Conservation (phyloP, 495 filamentous ascomycete species). For the Penicillium nucicola region DNA sequence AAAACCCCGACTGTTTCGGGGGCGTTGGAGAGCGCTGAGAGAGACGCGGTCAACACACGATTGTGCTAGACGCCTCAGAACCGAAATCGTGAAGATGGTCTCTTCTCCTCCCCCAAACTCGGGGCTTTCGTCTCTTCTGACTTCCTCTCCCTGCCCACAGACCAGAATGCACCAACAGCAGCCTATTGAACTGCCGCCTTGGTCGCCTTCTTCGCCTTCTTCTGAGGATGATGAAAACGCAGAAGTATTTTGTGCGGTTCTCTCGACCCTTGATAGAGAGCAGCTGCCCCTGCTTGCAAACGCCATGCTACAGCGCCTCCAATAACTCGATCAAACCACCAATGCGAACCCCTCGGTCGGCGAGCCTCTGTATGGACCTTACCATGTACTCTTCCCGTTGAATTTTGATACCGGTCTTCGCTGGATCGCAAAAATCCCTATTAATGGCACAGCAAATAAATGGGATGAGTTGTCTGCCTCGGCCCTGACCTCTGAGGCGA, state of each 20-base stretch:
- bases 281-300: constrained; percentile 7
- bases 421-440: constrained; percentile 14
- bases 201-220: background rate
- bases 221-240: constrained; percentile 3
- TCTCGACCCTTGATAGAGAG: constrained; percentile 4
- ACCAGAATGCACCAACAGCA: background rate
- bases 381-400: background rate
- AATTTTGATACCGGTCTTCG: too few relatives aligned
- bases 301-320: constrained; percentile 3
- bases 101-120: background rate
- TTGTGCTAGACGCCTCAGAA: background rate
- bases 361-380: constrained; percentile 2
- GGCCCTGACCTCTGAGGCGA: constrained; percentile 24
- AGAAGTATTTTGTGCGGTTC: constrained; percentile 5
- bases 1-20: too few relatives aligned
- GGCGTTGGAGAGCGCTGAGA: too few relatives aligned
- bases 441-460: constrained; percentile 16
- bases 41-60: background rate
- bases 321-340: background rate
- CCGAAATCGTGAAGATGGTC: background rate
- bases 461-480: constrained; percentile 20
- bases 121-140: too few relatives aligned
- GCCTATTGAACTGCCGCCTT: background rate
- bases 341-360: constrained; percentile 4
- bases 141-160: background rate